phyloP scores from a whole-genome alignment of 176 grass and related monocot species.

The Rhipidocladum racemiflorum region DNA sequence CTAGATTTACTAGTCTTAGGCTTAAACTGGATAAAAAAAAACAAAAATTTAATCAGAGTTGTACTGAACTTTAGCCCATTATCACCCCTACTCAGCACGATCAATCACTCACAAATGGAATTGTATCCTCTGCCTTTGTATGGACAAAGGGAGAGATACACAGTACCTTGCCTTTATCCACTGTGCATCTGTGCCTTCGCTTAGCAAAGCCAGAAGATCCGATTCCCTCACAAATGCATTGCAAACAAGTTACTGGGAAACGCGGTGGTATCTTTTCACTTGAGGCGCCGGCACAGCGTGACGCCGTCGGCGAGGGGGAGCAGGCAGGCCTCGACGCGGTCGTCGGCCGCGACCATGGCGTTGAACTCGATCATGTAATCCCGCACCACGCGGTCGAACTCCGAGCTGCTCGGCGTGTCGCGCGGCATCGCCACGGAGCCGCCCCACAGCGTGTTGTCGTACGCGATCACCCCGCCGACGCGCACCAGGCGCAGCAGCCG shows the following conservation, averaged over 20 bases:
- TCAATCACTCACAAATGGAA: no score
- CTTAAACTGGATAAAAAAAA: no score
- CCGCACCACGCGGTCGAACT: conserved; percentile 4
- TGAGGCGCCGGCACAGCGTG: conserved; percentile 30
- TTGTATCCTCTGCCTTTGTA: no score
- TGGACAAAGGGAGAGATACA: no score
- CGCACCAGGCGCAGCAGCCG: conserved; percentile 22
- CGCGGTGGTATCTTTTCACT: background rate
- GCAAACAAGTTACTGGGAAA: background rate
- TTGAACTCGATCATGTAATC: background rate
- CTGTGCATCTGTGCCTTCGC: no score
- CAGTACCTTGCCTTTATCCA: no score
- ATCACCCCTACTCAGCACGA: no score
- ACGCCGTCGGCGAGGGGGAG: conserved; percentile 34
- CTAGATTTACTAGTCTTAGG: no score
- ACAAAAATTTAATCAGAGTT: no score
- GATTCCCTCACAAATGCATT: background rate
- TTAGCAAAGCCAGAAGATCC: no score
- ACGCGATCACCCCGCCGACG: conserved; percentile 45
- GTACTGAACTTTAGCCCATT: no score
- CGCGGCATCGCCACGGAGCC: conserved; percentile 33
- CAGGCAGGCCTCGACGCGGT: conserved; percentile 34
- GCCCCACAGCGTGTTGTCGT: conserved; percentile 57
- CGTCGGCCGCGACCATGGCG: conserved; percentile 24
- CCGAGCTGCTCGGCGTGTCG: conserved; percentile 24